Conservation (phyloP, 306 rosid species). For the Alnus glutinosa region DNA sequence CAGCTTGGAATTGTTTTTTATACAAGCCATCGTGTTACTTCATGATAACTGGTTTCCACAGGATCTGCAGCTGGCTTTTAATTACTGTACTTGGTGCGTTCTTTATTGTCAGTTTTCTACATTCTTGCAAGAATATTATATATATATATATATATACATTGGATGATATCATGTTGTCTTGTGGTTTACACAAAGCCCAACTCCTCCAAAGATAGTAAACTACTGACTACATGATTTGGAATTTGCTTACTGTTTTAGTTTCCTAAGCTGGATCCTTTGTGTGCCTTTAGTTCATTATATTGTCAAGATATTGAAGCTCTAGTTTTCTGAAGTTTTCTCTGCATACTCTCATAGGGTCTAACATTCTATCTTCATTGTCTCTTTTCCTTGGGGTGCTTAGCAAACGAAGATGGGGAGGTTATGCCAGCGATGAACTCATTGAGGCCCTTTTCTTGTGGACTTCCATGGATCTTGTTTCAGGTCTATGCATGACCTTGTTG, state of each 20-base stretch:
- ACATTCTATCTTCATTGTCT: slow-evolving; percentile 4
- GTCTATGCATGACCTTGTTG: slow-evolving; percentile 75
- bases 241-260: not conserved
- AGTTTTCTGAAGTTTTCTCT: not conserved
- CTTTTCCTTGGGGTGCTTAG: slow-evolving; percentile 19
- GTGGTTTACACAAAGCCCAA: no score
- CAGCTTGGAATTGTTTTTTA: no score
- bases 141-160: no score
- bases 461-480: slow-evolving; percentile 61
- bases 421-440: slow-evolving; percentile 52
- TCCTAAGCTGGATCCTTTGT: not conserved
- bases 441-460: slow-evolving; percentile 62
- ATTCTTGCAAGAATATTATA: no score
- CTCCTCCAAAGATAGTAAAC: no score
- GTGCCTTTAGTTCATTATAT: not conserved
- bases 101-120: no score
- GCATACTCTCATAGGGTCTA: not conserved
- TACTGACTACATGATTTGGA: not conserved
- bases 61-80: no score
- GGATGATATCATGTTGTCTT: no score
- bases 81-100: no score
- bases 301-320: not conserved
- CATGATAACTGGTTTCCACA: no score
- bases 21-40: no score
- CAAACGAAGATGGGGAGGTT: slow-evolving; percentile 49